Evolutionary conservation across 2,329 filamentous ascomycete genomes (phyloP), one percentile per base, ranked within the genome.

Genomic region (Claviceps digitariae): DNA sequence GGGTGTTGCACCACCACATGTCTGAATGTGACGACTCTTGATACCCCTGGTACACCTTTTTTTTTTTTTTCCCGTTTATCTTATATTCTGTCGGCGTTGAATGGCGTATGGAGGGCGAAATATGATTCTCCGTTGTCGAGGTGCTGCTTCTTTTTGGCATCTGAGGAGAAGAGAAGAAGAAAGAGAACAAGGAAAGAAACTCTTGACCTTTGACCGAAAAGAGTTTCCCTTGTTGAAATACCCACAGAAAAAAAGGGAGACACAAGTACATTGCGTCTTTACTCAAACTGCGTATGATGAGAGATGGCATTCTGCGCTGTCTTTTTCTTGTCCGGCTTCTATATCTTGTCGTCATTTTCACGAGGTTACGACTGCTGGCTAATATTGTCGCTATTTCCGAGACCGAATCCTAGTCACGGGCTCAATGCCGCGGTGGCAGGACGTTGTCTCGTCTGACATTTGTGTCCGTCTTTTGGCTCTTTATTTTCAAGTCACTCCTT

Each of bases 1-100:
- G 15, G 75, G 73, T 34, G 57, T 50, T 17, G 74, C 71, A 34
- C 78, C 78, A 31, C 73, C 78, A 31, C 73, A 72, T 15, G 73
- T 82, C 50, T 81, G 65, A 74, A 55, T 40, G 57, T 43, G 48
- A 48, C 50, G 44, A 55, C 49, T 53, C 48, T 59, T 48, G 57
- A 29, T 29, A 29, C 27, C 27, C 27, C 8, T 34, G 6, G 58
- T 55, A 54, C 60, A 6, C 9, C 62, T n/a, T 52, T 59, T 57
- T 62, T 58, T 56, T 58, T 61, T 40, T 48, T 23, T 21, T 23
- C 8, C 9, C 15, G 7, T 31, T 36, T 36, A 36, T 7, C 13
- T 23, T 48, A 7, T 36, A 8, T 9, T 10, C 6, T 6, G 7
- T 29, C 5, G 48, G 48, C 48, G 48, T 50, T 50, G 23, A 29